Conservation (phyloP, 1,284 basidiomycete species). For the Irpex sp. region DNA sequence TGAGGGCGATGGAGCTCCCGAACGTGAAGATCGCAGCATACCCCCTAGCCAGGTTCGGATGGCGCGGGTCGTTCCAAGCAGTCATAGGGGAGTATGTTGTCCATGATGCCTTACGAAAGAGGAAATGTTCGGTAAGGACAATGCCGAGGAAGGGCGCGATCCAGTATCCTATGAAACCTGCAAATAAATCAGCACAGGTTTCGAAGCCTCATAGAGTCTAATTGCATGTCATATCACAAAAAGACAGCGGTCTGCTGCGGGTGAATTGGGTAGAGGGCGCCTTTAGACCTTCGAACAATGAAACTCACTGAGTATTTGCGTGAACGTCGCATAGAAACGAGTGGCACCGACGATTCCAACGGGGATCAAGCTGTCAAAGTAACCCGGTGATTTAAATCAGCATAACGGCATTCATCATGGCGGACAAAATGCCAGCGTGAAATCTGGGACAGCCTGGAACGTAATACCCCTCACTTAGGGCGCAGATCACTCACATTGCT, state of each 20-base stretch:
- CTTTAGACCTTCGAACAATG: neutral
- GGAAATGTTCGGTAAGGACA: slow-evolving; percentile 52
- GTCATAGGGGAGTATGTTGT: slow-evolving; percentile 28
- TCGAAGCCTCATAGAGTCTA: neutral
- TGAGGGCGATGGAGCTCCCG: slow-evolving; percentile 39
- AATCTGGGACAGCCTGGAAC: no score
- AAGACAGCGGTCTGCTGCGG: no score
- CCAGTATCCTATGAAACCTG: slow-evolving; percentile 61
- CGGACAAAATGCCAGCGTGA: neutral
- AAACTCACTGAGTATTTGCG: slow-evolving; percentile 49
- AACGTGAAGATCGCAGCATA: slow-evolving; percentile 49
- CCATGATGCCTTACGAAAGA: slow-evolving; percentile 42
- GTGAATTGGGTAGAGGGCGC: neutral
- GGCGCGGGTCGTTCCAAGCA: slow-evolving; percentile 37
- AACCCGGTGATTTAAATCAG: neutral
- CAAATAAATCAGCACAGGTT: neutral
- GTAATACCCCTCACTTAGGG: neutral
- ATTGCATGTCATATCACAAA: no score
- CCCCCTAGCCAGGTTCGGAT: slow-evolving; percentile 37
- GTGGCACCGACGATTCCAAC: slow-evolving; percentile 56
- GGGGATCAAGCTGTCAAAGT: slow-evolving; percentile 45
- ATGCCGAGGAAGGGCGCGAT: slow-evolving; percentile 50
- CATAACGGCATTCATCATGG: neutral
- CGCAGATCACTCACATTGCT: slow-evolving; percentile 50
- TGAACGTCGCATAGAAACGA: slow-evolving; percentile 54